Evolutionary conservation across 257 asterid genomes (phyloP), one percentile per base, ranked within the genome.

Genomic region (Przewalskia tangutica): DNA sequence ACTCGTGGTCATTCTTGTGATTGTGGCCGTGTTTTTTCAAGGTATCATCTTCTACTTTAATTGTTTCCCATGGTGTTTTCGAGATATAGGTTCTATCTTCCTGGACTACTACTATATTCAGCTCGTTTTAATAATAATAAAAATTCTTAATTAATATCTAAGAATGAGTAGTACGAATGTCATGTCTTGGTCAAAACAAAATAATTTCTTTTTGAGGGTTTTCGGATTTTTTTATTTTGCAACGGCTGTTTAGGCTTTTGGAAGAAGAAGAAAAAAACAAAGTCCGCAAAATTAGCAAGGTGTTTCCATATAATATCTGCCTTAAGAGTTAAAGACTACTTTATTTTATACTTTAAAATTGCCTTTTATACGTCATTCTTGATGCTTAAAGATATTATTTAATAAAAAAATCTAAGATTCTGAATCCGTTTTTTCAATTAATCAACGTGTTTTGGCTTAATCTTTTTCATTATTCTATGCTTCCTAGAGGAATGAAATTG

Each of bases 21-120:
- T 50, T 89, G 92, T 73, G 92, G 92, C 46, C 90, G 90, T 12
- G 92, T 89, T 34, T 89, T 89, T 65, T 89, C 92, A 42, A 87
- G 92, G 92, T 89, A 16, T 11, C 4, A 0, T 20, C 20, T 23
- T 53, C 53, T 38, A 38, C 42, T 76, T 23, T 20, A 48, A 3
- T 65, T 36, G n/a, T 6, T 56, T 51, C n/a, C 14, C 23, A 50
- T 53, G n/a, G 27, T 44, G 5, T 66, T 71, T 20, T 18, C 11
- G 5, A 70, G 10, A 70, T 70, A 42, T 70, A 42, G 16, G 12
- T 11, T 44, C 20, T 18, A 59, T 59, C 36, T 59, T 20, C 66
- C 20, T 59, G 66, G 66, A 59, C 66, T 59, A 20, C 44, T 63
- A 63, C 36, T 67, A 38, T 67, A 66, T 4, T 66, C 48, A 36